Percentiles rank a stretch among this genome's conserved stretches.
phyloP scores from a whole-genome alignment of 305 asterid genomes.

The Galium porrigens region DNA sequence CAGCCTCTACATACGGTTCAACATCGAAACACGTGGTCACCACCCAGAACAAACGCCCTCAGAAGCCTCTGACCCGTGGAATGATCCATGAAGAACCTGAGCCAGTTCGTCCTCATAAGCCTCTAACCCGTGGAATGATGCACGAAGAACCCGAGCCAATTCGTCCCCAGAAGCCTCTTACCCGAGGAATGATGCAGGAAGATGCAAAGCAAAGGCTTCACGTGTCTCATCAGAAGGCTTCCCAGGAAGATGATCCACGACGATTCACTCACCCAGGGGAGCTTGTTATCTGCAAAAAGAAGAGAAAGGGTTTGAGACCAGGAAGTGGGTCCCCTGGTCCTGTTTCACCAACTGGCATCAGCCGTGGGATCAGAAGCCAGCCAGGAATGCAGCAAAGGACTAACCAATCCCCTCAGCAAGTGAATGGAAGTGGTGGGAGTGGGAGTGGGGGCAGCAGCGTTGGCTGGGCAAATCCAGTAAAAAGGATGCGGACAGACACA shows the following conservation, averaged over 20 bases:
- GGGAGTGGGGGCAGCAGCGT: constrained; percentile 47
- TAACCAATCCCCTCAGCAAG: constrained; percentile 49
- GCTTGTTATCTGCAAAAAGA: constrained; percentile 87
- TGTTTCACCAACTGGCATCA: constrained; percentile 49
- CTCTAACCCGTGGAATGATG: constrained; percentile 38
- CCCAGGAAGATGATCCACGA: constrained; percentile 35
- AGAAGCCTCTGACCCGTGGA: constrained; percentile 47
- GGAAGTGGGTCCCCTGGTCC: constrained; percentile 53
- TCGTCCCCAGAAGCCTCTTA: constrained; percentile 47
- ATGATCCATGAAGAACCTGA: constrained; percentile 43
- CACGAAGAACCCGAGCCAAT: constrained; percentile 40
- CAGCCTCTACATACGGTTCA: constrained; percentile 34
- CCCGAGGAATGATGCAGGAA: constrained; percentile 47
- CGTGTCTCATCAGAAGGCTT: constrained; percentile 43
- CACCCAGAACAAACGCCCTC: constrained; percentile 49
- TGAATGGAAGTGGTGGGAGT: constrained; percentile 35
- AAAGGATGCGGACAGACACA: constrained; percentile 75
- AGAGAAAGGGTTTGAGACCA: constrained; percentile 46
- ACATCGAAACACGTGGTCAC: constrained; percentile 44
- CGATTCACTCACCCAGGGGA: constrained; percentile 81
- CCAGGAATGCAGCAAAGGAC: constrained; percentile 40
- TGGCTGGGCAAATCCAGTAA: constrained; percentile 97
- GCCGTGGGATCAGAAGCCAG: constrained; percentile 46
- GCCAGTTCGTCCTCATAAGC: constrained; percentile 42
- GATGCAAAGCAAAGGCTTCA: constrained; percentile 28